Conservation (phyloP, 768 basidiomycete species). For the Kwoniella sp. region DNA sequence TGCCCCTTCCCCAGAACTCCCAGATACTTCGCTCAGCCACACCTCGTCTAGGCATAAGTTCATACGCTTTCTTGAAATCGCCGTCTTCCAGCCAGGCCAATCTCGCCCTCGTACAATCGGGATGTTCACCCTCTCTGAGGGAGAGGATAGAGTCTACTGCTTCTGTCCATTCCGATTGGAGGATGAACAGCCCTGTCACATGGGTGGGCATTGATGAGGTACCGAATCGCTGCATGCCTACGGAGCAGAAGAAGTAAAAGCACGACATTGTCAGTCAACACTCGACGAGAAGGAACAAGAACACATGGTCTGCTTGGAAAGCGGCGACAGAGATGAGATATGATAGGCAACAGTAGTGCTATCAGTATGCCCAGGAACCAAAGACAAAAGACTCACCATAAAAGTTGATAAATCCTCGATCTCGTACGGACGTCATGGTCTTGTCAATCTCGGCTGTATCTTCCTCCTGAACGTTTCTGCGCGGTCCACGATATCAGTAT, state of each 20-base stretch:
- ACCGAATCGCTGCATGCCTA: constrained; percentile 97
- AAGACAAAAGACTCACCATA: constrained; percentile 65
- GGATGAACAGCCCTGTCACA: constrained; percentile 83
- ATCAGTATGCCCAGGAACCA: background rate
- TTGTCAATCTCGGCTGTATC: constrained; percentile 71
- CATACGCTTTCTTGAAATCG: constrained; percentile 77
- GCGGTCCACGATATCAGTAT: background rate
- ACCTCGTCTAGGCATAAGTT: constrained; percentile 82
- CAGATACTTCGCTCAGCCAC: constrained; percentile 91
- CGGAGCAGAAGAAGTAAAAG: constrained; percentile 47
- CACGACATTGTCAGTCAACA: background rate
- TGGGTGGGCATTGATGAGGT: constrained; percentile 96
- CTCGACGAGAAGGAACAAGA: too few relatives aligned
- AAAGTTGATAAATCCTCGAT: constrained; percentile 94
- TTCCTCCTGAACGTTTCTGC: constrained; percentile 80
- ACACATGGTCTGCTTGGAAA: too few relatives aligned
- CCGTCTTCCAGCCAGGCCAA: constrained; percentile 84
- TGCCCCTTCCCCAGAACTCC: constrained; percentile 79
- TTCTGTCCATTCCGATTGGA: constrained; percentile 85
- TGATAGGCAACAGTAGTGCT: background rate
- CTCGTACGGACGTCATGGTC: constrained; percentile 74
- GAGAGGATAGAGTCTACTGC: constrained; percentile 81
- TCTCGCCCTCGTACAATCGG: constrained; percentile 79
- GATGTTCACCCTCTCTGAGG: constrained; percentile 85
- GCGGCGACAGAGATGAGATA: background rate